phyloP scores from a whole-genome alignment of 2,329 filamentous ascomycete genomes.

The Coniochaeta ligniaria region DNA sequence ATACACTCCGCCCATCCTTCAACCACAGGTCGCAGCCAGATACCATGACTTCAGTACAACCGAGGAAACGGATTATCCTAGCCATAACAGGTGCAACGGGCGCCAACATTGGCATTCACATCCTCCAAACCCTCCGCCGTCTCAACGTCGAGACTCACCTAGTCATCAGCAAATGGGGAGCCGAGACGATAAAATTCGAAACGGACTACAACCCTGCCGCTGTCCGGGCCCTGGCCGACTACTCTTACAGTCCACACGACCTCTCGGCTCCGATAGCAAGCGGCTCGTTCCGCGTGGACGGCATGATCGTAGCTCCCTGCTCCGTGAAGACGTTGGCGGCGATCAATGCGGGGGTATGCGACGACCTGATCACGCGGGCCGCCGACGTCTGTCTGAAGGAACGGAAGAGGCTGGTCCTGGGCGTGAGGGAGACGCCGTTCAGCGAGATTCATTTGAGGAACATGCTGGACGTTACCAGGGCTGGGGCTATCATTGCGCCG shows the following conservation, averaged over 20 bases:
- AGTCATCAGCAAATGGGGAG: slow-evolving; percentile 40
- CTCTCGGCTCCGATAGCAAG: slow-evolving; percentile 35
- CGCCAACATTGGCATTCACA: slow-evolving; percentile 31
- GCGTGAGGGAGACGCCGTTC: slow-evolving; percentile 34
- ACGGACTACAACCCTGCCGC: slow-evolving; percentile 28
- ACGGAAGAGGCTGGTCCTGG: slow-evolving; percentile 28
- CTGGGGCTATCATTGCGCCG: slow-evolving; percentile 35
- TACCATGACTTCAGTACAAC: too few species aligned
- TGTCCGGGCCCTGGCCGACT: slow-evolving; percentile 28
- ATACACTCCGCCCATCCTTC: too few species aligned
- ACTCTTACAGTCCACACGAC: slow-evolving; percentile 31
- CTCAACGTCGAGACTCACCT: slow-evolving; percentile 40
- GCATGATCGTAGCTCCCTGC: slow-evolving; percentile 41
- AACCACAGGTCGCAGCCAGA: too few species aligned
- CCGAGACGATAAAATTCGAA: slow-evolving; percentile 38
- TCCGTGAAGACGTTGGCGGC: slow-evolving; percentile 40
- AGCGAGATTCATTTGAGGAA: slow-evolving; percentile 39
- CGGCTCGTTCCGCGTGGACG: slow-evolving; percentile 33
- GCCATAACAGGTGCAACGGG: slow-evolving; percentile 44
- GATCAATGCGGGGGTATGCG: slow-evolving; percentile 30
- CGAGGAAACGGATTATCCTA: slow-evolving; percentile 37
- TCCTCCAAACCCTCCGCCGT: slow-evolving; percentile 29
- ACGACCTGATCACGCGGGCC: slow-evolving; percentile 36
- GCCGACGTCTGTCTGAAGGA: slow-evolving; percentile 41
- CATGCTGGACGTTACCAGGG: slow-evolving; percentile 29